Conservation (phyloP, 2,329 filamentous ascomycete genomes). For the Trichoderma sp. region DNA sequence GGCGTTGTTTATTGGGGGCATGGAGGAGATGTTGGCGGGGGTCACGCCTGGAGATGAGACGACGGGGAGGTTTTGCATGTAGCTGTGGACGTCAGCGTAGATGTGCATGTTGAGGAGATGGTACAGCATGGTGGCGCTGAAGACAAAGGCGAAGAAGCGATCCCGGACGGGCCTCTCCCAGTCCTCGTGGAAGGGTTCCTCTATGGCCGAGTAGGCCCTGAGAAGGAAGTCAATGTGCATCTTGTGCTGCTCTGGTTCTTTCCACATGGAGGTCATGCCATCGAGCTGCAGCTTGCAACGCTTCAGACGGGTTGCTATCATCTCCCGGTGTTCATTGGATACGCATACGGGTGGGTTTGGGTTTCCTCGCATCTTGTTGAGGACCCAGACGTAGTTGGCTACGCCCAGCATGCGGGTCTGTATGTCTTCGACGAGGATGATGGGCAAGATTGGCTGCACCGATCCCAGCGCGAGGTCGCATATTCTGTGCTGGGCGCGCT, state of each 20-base stretch:
- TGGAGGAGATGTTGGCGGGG: slow-evolving; percentile 19
- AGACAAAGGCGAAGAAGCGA: slow-evolving; percentile 32
- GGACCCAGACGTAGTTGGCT: slow-evolving; percentile 32
- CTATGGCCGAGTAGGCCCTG: slow-evolving; percentile 31
- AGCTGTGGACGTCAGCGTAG: slow-evolving; percentile 33
- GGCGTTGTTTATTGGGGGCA: slow-evolving; percentile 20
- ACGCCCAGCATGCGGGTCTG: slow-evolving; percentile 33
- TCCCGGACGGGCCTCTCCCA: slow-evolving; percentile 27
- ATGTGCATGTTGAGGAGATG: slow-evolving; percentile 38
- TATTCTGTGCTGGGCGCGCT: slow-evolving; percentile 31
- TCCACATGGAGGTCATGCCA: slow-evolving; percentile 18
- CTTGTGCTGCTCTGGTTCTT: slow-evolving; percentile 21
- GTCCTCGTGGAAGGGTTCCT: slow-evolving; percentile 25
- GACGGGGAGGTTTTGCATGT: slow-evolving; percentile 28
- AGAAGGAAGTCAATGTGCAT: slow-evolving; percentile 24
- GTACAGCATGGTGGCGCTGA: slow-evolving; percentile 36
- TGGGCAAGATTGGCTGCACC: slow-evolving; percentile 28
- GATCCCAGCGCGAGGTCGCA: slow-evolving; percentile 30
- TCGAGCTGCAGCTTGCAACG: slow-evolving; percentile 25
- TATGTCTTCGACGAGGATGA: slow-evolving; percentile 35
- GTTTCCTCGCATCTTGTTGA: slow-evolving; percentile 28
- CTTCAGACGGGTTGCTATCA: slow-evolving; percentile 12
- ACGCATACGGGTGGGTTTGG: slow-evolving; percentile 19
- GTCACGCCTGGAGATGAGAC: slow-evolving; percentile 14
- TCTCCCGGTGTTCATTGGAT: slow-evolving; percentile 3